phyloP scores from a whole-genome alignment of 805 yeast species.

The Pichia kluyveri region DNA sequence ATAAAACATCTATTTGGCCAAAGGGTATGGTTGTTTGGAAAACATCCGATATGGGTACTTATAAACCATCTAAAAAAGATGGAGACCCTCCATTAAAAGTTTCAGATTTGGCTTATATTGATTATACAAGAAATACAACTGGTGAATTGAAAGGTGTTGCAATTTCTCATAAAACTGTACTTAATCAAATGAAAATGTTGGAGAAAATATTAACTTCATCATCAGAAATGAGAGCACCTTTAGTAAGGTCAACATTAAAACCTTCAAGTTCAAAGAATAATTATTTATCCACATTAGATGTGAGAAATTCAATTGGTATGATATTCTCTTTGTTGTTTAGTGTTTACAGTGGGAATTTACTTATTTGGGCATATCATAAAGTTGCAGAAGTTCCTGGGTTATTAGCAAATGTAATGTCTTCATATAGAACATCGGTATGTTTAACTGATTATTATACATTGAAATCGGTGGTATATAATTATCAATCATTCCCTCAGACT shows the following conservation, averaged over 20 bases:
- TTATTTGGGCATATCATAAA: conserved; percentile 70
- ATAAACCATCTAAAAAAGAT: conserved; percentile 46
- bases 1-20: conserved; percentile 44
- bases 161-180: conserved; percentile 76
- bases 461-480: conserved; percentile 86
- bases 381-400: conserved; percentile 76
- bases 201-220: conserved; percentile 58
- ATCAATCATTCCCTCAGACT: conserved; percentile 79
- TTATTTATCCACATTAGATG: conserved; percentile 56
- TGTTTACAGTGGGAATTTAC: conserved; percentile 74
- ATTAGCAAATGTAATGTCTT: conserved; percentile 72
- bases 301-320: conserved; percentile 76
- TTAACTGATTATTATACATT: conserved; percentile 82
- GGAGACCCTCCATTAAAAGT: conserved; percentile 60
- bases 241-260: conserved; percentile 45
- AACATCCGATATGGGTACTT: conserved; percentile 80
- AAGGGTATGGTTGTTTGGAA: conserved; percentile 66
- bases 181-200: conserved; percentile 79
- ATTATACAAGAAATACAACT: conserved; percentile 79
- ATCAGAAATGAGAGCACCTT: conserved; percentile 31
- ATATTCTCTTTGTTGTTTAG: conserved; percentile 74
- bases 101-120: conserved; percentile 87
- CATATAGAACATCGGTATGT: conserved; percentile 60
- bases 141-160: conserved; percentile 94
- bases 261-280: conserved; percentile 41